These are phyloP conservation scores for Neurospora sp. DNA, from an alignment of 495 filamentous ascomycete genomes.

Conservation along the genomic window DNA sequence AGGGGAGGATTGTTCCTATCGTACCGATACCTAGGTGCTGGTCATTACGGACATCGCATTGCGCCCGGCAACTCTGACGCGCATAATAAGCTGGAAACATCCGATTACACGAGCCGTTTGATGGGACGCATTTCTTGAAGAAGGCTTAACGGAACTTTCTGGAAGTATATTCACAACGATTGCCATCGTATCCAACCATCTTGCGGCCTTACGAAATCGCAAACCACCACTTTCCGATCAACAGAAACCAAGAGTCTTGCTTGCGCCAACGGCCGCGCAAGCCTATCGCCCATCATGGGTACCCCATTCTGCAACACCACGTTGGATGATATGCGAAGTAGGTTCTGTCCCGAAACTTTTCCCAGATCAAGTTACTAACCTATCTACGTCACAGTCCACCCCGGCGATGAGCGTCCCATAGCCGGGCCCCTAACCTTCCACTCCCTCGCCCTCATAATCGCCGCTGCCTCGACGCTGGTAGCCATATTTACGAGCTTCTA, in stretches of 20 bases:
- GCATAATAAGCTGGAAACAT: background rate
- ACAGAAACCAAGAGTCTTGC: background rate
- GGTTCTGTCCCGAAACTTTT: conserved; percentile 9
- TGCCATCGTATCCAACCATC: background rate
- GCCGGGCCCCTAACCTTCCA: conserved; percentile 46
- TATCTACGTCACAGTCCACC: conserved; percentile 4
- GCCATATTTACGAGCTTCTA: conserved; percentile 46
- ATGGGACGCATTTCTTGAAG: background rate
- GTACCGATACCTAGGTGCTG: background rate
- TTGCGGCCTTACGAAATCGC: background rate
- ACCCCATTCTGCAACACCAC: conserved; percentile 35
- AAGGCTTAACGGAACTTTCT: background rate
- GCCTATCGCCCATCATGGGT: background rate
- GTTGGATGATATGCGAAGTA: conserved; percentile 47
- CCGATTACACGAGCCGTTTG: background rate
- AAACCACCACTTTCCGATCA: background rate
- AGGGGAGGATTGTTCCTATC: background rate
- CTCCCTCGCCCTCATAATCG: conserved; percentile 41
- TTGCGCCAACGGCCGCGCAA: background rate
- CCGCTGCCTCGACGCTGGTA: conserved; percentile 44
- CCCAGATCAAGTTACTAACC: background rate
- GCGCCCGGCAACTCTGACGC: background rate
- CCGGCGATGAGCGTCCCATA: conserved; percentile 30
- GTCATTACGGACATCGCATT: background rate
- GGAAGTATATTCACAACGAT: background rate